phyloP scores from a whole-genome alignment of 2,329 filamentous ascomycete species.

The Alternaria novae-zelandiae region DNA sequence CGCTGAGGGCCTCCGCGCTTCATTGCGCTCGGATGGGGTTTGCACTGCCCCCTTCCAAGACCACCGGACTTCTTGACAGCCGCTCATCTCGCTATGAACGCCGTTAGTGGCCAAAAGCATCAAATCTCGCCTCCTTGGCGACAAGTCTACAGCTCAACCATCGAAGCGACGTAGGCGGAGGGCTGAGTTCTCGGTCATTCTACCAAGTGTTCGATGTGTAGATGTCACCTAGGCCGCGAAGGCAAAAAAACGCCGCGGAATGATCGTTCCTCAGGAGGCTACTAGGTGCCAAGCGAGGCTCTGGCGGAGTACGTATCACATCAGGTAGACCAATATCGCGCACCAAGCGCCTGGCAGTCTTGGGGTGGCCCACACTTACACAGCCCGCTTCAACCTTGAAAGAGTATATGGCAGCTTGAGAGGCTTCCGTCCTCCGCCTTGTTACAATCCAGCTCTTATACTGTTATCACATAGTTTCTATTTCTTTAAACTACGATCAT shows the following conservation, averaged over 20 bases:
- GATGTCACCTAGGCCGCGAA: slow-evolving; percentile 1
- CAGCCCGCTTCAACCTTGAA: slow-evolving; percentile 14
- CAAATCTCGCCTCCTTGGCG: slow-evolving; percentile 8
- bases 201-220: not conserved
- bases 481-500: not conserved
- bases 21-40: slow-evolving; percentile 2
- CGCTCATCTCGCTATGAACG: slow-evolving; percentile 11
- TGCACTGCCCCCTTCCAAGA: slow-evolving; percentile 23
- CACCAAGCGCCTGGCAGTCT: slow-evolving; percentile 20
- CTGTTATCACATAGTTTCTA: not conserved
- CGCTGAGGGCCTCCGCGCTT: slow-evolving; percentile 2
- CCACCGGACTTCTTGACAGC: slow-evolving; percentile 10
- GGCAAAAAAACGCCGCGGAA: not conserved
- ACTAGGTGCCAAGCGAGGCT: slow-evolving; percentile 12
- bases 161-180: not conserved
- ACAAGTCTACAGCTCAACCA: not conserved
- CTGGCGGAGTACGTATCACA: slow-evolving; percentile 12
- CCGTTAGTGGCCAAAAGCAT: slow-evolving; percentile 5
- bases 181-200: slow-evolving; percentile 3
- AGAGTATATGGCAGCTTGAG: slow-evolving; percentile 17
- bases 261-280: not conserved
- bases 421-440: slow-evolving; percentile 3
- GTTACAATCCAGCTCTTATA: not conserved
- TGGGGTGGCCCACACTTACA: slow-evolving; percentile 17
- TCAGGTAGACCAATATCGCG: slow-evolving; percentile 13